Percentiles rank a stretch among this genome's conserved stretches.
Conservation (phyloP, 768 basidiomycete species). For the Imleria badia region DNA sequence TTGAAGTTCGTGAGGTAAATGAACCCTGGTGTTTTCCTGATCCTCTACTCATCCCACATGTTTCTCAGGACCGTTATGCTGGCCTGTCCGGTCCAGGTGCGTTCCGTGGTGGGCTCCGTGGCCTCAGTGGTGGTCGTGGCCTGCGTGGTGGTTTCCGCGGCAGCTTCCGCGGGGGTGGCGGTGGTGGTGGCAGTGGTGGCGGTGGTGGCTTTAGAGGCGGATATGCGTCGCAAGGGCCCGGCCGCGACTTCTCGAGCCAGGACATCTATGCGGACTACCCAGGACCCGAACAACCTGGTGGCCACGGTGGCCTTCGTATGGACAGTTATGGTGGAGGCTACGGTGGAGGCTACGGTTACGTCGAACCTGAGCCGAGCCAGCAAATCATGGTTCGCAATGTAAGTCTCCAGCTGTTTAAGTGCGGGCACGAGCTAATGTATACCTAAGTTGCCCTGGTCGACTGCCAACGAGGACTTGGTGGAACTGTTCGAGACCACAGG, state of each 20-base stretch:
- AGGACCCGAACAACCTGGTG: slow-evolving; percentile 71
- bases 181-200: slow-evolving; percentile 38
- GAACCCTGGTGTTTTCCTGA: neutral
- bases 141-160: slow-evolving; percentile 28
- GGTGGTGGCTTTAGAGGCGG: slow-evolving; percentile 56
- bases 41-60: neutral
- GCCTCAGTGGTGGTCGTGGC: slow-evolving; percentile 45
- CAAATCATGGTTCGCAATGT: slow-evolving; percentile 99
- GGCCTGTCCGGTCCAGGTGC: slow-evolving; percentile 70
- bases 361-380: slow-evolving; percentile 82
- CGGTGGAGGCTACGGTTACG: slow-evolving; percentile 39
- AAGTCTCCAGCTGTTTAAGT: slow-evolving; percentile 38
- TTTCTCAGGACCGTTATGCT: slow-evolving; percentile 81
- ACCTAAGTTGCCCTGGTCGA: slow-evolving; percentile 92
- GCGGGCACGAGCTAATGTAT: neutral
- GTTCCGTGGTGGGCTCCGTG: slow-evolving; percentile 58
- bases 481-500: slow-evolving; percentile 98
- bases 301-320: slow-evolving; percentile 37
- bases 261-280: slow-evolving; percentile 92
- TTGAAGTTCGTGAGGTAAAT: slow-evolving; percentile 92
- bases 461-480: slow-evolving; percentile 96
- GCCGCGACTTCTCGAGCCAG: slow-evolving; percentile 79
- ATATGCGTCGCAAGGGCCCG: slow-evolving; percentile 46
- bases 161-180: slow-evolving; percentile 48
- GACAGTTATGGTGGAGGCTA: slow-evolving; percentile 39